Base-by-base conservation (phyloP, 192 early-diverging fungal genomes). In the Coemansia javaensis region DNA sequence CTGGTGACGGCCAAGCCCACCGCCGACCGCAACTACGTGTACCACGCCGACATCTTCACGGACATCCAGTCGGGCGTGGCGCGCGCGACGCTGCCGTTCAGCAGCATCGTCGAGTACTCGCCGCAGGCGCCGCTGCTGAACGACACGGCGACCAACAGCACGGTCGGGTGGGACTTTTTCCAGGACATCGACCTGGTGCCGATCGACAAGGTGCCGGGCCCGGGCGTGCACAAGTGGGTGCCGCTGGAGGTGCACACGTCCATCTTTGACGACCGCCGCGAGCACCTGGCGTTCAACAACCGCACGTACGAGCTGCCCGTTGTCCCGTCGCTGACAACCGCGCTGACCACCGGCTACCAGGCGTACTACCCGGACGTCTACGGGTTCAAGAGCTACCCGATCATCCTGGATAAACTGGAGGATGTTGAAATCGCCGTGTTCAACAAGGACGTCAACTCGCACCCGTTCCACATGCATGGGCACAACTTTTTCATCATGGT, bases 401-500 rank as follows among this genome's bases (percentile, higher is more conserved):
- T 79, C 35, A 75, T 89, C 15, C 39, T 88, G 6, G 76, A 85
- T 21, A 8, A 3, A 35, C 28, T 81, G 41, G 54, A 83, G 12
- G 72, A 79, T 44, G 50, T 87, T 44, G 82, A 92, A 59, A 67
- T 91, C 33, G 77, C 83, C n/a, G 70, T 92, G 31, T 83, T 82
- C 64, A 94, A 94, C 62, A 47, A 76, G 25, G 89, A 92, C 53
- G 51, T 63, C 37, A 87, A 83, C 50, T 73, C 73, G 44, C 91
- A 94, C 36, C 63, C 79, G 66, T 81, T 93, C 81, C 91, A 94
- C 63, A 61, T 91, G 23, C 91, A 94, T 69, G 91, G 91, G 18
- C 87, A 94, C 67, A 68, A 64, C 18, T 90, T 91, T 74, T 85
- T 89, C 55, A 76, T 94, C 32, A 77, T 83, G 23, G 75, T 59